Base-by-base conservation (phyloP, 805 yeast species). In the Candida nemodendra region DNA sequence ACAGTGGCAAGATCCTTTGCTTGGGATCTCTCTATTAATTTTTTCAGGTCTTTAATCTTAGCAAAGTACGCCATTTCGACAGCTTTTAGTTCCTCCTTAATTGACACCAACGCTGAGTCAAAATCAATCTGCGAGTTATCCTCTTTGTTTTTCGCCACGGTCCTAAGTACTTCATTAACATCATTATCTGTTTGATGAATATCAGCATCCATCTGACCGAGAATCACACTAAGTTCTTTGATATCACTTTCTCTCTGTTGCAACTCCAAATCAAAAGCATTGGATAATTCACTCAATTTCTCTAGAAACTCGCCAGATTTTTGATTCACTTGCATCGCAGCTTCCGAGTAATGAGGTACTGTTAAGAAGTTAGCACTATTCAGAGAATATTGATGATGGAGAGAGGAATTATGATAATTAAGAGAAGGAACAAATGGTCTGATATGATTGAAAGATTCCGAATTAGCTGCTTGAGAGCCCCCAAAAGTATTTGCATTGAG, bases 241-340 rank as follows among this genome's bases (percentile, higher is more conserved):
- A 61, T 42, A 51, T 65, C 59, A 46, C 64, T 58, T 51, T 66
- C 62, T 59, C 62, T 58, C 48, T 66, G 56, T 21, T 63, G 65
- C 32, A 85, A 56, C 43, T 78, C 81, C 8, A 57, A 57, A 34
- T 78, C 80, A 54, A 80, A 86, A 15, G 78, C 71, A 27, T 61
- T 58, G 4, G 78, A 64, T 29, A 76, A 62, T 14, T 65, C 69
- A 12, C 64, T 62, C 39, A 78, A 65, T n/a, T 73, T 65, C 14
- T 69, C 74, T 16, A 73, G 46, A 35, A 81, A 62, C n/a, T 76
- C 71, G 36, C 66, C 64, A 1, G 79, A 69, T 43, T 65, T 64
- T 45, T 75, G 80, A 22, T 71, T 65, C 5, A 76, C 77, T 32
- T 68, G 70, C 49, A 74, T 71, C 1, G 79, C 80, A 21, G 78